These are phyloP conservation scores for Fusarium albosuccineum DNA, from an alignment of 2,329 filamentous ascomycete genomes.

Conservation along the genomic window DNA sequence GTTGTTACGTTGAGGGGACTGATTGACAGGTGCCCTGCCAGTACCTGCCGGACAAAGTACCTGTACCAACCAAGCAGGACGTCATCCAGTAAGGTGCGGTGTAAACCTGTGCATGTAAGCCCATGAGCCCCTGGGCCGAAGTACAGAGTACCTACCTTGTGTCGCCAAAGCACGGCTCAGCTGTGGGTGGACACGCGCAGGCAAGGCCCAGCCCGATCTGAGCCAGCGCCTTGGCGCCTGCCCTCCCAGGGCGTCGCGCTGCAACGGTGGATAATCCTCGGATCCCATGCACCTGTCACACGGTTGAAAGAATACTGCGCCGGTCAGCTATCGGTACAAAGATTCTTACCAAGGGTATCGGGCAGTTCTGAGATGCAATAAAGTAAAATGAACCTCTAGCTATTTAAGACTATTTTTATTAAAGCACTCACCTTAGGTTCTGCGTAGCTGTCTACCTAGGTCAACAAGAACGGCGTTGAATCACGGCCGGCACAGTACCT, in stretches of 20 bases:
- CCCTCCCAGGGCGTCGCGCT: constrained; percentile 8
- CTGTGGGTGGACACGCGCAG: background rate
- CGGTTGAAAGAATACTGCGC: no score
- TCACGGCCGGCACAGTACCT: no score
- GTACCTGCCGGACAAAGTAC: constrained; percentile 24
- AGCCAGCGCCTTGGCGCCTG: constrained; percentile 14
- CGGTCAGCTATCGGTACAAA: no score
- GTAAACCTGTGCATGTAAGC: constrained; percentile 15
- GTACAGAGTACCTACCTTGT: constrained; percentile 34
- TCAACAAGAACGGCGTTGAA: no score
- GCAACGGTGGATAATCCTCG: constrained; percentile 29
- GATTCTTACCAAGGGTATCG: no score
- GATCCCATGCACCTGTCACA: background rate
- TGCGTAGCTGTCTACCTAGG: no score
- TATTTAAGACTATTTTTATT: no score
- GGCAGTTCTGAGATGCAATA: no score
- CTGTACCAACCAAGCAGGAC: constrained; percentile 29
- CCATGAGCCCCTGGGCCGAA: constrained; percentile 7
- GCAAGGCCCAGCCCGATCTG: constrained; percentile 7
- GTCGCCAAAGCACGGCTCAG: constrained; percentile 7
- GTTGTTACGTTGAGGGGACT: constrained; percentile 31
- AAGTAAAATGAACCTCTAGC: no score
- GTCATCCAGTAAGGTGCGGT: constrained; percentile 27
- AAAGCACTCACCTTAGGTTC: no score
- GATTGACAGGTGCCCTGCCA: constrained; percentile 4